These are phyloP conservation scores for Phalaenopsis aphrodite DNA, from an alignment of 106 monocot genomes.

Conservation along the genomic window DNA sequence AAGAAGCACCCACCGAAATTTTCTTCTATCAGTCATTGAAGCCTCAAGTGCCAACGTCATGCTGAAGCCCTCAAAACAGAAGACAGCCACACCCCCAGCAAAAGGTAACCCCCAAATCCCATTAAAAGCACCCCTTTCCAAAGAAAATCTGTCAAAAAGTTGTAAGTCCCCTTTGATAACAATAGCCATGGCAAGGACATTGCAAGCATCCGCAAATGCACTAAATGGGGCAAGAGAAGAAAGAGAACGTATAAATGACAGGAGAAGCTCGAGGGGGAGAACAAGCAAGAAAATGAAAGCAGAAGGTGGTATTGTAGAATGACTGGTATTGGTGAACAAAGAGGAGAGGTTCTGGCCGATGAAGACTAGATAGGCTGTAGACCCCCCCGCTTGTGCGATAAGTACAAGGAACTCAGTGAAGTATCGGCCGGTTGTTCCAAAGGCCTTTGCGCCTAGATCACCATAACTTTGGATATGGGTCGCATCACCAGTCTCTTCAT, in stretches of 20 bases:
- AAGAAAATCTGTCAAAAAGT: conserved; percentile 27
- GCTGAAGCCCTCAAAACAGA: conserved; percentile 96
- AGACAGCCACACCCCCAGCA: conserved; percentile 73
- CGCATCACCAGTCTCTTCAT: conserved; percentile 17
- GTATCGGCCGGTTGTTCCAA: conserved; percentile 55
- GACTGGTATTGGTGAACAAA: conserved; percentile 12
- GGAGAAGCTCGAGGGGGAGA: conserved; percentile 59
- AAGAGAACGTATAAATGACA: conserved; percentile 82
- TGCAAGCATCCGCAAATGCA: conserved; percentile 87
- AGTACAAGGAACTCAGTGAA: conserved; percentile 76
- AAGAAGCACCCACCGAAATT: conserved; percentile 62
- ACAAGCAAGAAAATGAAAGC: conserved; percentile 64
- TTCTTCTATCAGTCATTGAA: conserved; percentile 66
- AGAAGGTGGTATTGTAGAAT: conserved; percentile 25
- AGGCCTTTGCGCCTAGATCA: conserved; percentile 71
- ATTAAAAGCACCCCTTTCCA: conserved; percentile 50
- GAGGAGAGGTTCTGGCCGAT: conserved; percentile 89
- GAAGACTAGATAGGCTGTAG: conserved; percentile 84
- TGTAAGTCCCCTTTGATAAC: conserved; percentile 80
- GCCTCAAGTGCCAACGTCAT: conserved; percentile 81
- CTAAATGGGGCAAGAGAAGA: conserved; percentile 80
- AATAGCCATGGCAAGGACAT: conserved; percentile 85
- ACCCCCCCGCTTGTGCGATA: conserved; percentile 75
- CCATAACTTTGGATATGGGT: conserved; percentile 52
- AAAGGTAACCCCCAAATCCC: conserved; percentile 64